Percentiles rank a stretch among this genome's conserved stretches.
These are phyloP conservation scores for Candida morakotiae DNA, from an alignment of 805 yeast genomes.

Conservation along the genomic window DNA sequence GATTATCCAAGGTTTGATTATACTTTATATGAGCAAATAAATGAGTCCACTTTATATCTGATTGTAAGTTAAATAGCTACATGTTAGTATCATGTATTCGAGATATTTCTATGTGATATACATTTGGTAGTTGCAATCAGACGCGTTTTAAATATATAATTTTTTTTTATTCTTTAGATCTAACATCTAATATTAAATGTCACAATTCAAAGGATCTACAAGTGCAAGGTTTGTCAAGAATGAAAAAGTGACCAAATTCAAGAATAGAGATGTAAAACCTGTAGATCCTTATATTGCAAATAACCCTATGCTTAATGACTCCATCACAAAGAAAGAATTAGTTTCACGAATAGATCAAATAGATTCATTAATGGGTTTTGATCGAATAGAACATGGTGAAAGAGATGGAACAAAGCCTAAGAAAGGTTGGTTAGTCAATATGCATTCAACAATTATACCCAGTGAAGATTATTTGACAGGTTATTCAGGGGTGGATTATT, in stretches of 20 bases:
- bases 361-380: slow-evolving; percentile 87
- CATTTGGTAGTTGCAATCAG: neutral
- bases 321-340: slow-evolving; percentile 47
- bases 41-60: too few species aligned
- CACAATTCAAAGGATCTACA: slow-evolving; percentile 41
- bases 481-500: slow-evolving; percentile 86
- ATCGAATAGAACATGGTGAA: slow-evolving; percentile 69
- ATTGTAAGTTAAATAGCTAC: too few species aligned
- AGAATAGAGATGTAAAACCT: slow-evolving; percentile 11
- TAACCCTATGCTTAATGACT: slow-evolving; percentile 34
- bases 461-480: slow-evolving; percentile 61
- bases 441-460: slow-evolving; percentile 81
- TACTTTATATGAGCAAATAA: slow-evolving; percentile 60
- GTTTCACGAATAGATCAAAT: slow-evolving; percentile 60
- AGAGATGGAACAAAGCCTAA: slow-evolving; percentile 42
- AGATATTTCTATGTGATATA: neutral
- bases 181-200: slow-evolving; percentile 1
- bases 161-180: neutral
- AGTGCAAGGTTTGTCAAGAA: slow-evolving; percentile 53
- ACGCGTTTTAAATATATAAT: slow-evolving; percentile 1
- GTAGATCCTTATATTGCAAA: slow-evolving; percentile 21
- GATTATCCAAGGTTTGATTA: slow-evolving; percentile 67
- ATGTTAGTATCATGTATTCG: too few species aligned
- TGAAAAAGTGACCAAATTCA: slow-evolving; percentile 14
- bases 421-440: slow-evolving; percentile 89